phyloP scores from a whole-genome alignment of 2,329 filamentous ascomycete genomes.

The Arthrinium puccinioides region DNA sequence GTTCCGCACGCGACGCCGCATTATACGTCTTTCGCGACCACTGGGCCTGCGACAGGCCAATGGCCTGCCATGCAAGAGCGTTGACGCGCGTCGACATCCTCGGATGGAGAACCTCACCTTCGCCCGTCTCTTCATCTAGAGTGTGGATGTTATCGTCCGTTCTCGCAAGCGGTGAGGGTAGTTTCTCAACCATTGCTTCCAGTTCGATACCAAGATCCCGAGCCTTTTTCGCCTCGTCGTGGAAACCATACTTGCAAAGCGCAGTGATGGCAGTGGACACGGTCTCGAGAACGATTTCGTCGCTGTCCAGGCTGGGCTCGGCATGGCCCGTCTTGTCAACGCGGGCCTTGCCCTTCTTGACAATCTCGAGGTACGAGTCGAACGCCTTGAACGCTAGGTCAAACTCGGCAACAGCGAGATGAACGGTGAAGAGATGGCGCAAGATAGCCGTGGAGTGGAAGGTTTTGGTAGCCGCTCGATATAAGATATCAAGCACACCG shows the following conservation, averaged over 20 bases:
- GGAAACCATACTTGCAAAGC: slow-evolving; percentile 74
- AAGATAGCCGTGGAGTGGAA: slow-evolving; percentile 92
- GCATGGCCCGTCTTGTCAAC: slow-evolving; percentile 69
- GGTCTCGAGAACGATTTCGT: slow-evolving; percentile 69
- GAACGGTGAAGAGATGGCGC: slow-evolving; percentile 78
- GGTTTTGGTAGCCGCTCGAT: slow-evolving; percentile 84
- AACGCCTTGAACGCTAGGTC: slow-evolving; percentile 86
- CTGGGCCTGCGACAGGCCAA: slow-evolving; percentile 78
- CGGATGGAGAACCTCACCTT: slow-evolving; percentile 26
- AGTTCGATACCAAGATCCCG: slow-evolving; percentile 62
- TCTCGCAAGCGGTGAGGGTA: slow-evolving; percentile 26
- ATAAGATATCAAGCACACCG: slow-evolving; percentile 78
- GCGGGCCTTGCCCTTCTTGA: slow-evolving; percentile 76
- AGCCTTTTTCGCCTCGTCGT: slow-evolving; percentile 71
- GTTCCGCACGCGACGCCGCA: slow-evolving; percentile 59
- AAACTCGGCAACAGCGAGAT: slow-evolving; percentile 83
- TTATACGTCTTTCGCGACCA: slow-evolving; percentile 82
- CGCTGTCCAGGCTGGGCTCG: slow-evolving; percentile 69
- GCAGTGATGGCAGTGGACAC: slow-evolving; percentile 73
- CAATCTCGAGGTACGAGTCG: slow-evolving; percentile 84
- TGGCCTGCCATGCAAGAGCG: slow-evolving; percentile 70
- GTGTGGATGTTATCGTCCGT: slow-evolving; percentile 18
- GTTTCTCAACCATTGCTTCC: slow-evolving; percentile 66
- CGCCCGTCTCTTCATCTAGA: slow-evolving; percentile 24
- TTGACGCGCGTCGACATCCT: slow-evolving; percentile 53